phyloP scores from a whole-genome alignment of 495 filamentous ascomycete genomes.

The Venustampulla echinocandica region DNA sequence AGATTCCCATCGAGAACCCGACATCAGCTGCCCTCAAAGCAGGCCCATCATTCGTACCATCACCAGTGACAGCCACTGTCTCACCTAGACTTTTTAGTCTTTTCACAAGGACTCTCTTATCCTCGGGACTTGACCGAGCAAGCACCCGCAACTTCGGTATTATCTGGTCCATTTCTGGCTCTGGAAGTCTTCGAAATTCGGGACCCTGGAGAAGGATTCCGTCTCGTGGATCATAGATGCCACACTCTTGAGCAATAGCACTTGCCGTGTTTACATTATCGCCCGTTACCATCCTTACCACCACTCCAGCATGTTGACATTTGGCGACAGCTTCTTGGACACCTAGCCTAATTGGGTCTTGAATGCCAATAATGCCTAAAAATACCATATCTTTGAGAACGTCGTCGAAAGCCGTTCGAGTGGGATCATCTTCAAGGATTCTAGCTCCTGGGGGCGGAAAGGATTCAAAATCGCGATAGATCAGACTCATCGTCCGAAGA shows the following conservation, averaged over 20 bases:
- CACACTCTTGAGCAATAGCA: conserved; percentile 77
- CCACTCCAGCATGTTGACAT: conserved; percentile 71
- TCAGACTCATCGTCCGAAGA: conserved; percentile 74
- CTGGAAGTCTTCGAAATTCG: conserved; percentile 61
- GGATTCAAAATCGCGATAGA: conserved; percentile 79
- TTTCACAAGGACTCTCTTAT: conserved; percentile 53
- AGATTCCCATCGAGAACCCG: conserved; percentile 86
- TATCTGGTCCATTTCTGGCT: conserved; percentile 55
- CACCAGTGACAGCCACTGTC: conserved; percentile 85
- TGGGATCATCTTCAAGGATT: conserved; percentile 52
- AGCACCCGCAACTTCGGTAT: conserved; percentile 76
- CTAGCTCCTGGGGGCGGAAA: conserved; percentile 81
- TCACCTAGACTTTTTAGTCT: conserved; percentile 71
- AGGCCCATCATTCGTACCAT: conserved; percentile 87
- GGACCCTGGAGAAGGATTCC: conserved; percentile 60
- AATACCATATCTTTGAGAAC: conserved; percentile 61
- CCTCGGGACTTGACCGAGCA: conserved; percentile 49
- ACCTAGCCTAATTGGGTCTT: conserved; percentile 66
- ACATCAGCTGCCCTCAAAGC: conserved; percentile 83
- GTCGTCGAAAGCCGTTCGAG: conserved; percentile 41
- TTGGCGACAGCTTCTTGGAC: conserved; percentile 68
- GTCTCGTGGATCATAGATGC: conserved; percentile 61
- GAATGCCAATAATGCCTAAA: conserved; percentile 64
- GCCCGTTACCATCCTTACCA: conserved; percentile 86
- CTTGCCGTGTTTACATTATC: conserved; percentile 81